phyloP scores from a whole-genome alignment of 306 rosid genomes.

The Prosopis cineraria region DNA sequence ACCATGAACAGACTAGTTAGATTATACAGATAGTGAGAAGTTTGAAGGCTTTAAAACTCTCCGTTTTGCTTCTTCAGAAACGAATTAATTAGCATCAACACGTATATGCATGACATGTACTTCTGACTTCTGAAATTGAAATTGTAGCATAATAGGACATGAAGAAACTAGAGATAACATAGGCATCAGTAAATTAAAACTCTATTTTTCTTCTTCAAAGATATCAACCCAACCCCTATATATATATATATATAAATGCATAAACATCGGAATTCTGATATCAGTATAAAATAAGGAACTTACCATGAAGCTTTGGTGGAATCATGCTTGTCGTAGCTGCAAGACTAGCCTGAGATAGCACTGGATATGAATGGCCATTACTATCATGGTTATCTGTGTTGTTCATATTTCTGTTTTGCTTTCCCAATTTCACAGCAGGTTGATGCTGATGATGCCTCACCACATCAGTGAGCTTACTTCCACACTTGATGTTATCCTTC shows the following conservation, averaged over 20 bases:
- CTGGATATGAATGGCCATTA: conserved; percentile 11
- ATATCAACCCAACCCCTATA: too few species aligned
- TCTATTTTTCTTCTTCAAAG: background rate
- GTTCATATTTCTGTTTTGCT: conserved; percentile 31
- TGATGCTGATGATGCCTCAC: conserved; percentile 30
- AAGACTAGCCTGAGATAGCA: conserved; percentile 41
- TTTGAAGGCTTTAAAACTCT: too few species aligned
- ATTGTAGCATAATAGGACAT: background rate
- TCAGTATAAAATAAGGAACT: background rate
- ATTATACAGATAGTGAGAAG: background rate
- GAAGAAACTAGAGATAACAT: background rate
- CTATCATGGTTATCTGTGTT: background rate
- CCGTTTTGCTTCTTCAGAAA: background rate
- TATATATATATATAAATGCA: too few species aligned
- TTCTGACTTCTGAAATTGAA: background rate
- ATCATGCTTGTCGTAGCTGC: conserved; percentile 33
- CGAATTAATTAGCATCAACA: background rate
- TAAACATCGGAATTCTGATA: background rate
- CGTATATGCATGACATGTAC: background rate
- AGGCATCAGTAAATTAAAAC: background rate
- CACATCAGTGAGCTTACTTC: conserved; percentile 55
- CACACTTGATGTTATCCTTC: conserved; percentile 65
- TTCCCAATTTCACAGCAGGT: conserved; percentile 31
- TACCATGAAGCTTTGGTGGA: conserved; percentile 56
- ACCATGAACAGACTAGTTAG: background rate